These are phyloP conservation scores for Prunus campanulata DNA, from an alignment of 306 rosid genomes.

Conservation along the genomic window DNA sequence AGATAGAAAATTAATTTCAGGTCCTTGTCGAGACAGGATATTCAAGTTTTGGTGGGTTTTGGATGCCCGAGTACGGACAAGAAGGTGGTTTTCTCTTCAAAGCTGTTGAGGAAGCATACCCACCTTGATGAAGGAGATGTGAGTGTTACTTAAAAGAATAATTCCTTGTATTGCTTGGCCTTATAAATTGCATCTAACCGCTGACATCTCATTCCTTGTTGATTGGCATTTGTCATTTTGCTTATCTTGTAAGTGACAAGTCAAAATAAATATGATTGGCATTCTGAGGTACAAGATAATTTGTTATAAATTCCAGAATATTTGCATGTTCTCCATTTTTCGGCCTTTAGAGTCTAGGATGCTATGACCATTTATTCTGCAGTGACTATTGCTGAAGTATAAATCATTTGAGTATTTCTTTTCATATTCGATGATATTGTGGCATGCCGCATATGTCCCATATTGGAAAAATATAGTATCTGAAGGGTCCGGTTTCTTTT, in stretches of 20 bases:
- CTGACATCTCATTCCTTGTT: not conserved
- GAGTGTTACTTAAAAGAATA: slow-evolving; percentile 31
- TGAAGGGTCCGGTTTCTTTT: not conserved
- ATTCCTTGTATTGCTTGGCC: not conserved
- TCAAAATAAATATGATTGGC: too few relatives aligned
- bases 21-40: slow-evolving; percentile 83
- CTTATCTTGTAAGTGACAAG: too few relatives aligned
- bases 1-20: slow-evolving; percentile 50
- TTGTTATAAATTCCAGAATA: too few relatives aligned
- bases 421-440: not conserved
- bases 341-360: not conserved
- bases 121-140: slow-evolving; percentile 99
- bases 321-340: not conserved
- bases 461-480: not conserved
- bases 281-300: too few relatives aligned
- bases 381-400: not conserved
- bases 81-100: slow-evolving; percentile 88
- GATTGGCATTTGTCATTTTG: not conserved
- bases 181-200: not conserved
- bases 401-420: not conserved
- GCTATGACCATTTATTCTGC: not conserved
- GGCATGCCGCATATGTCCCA: not conserved
- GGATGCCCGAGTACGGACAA: slow-evolving; percentile 88
- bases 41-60: slow-evolving; percentile 84
- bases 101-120: slow-evolving; percentile 73